Base-by-base conservation (phyloP, 2,329 filamentous ascomycete genomes). In the Cercospora zeina region DNA sequence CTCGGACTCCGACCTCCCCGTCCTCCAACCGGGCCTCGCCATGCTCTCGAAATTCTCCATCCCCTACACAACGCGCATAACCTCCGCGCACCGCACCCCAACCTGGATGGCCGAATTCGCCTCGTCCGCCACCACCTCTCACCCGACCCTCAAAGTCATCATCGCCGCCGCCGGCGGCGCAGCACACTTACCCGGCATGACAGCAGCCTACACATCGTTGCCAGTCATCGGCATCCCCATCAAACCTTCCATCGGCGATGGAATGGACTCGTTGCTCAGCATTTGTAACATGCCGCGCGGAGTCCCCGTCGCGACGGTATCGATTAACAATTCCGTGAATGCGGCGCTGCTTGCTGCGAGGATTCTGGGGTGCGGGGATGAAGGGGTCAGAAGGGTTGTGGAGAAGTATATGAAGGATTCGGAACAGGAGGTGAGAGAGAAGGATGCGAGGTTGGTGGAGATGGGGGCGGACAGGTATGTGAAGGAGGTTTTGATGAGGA, bases 1-100 rank as follows among this genome's bases (percentile, higher is more conserved):
- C 37, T 93, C 90, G 1, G 88, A 91, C 77, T 90, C 87, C 9
- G 89, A 93, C 71, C 82, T 92, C 24, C 83, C 83, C 1, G 84
- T 89, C 14, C 83, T 93, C 39, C 82, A 82, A 64, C 83, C 84
- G 0, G 89, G 84, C 1, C 79, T 91, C 19, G 82, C 89, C 62
- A 82, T 91, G 34, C 82, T 93, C 2, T 79, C 83, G 59, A 80
- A 84, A n/a, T 89, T 93, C 64, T 73, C 79, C n/a, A 88, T 95
- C 10, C 87, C 89, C 0, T 90, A 86, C 77, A 85, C 88, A 6
- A 82, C 86, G 14, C 86, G 85, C 70, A 93, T 95, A 72, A 93
- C 90, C 0, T 93, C 89, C 1, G 91, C 91, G 0, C 81, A 82
- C 71, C 77, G 81, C 56, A 82, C 81, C 0, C 80, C 80, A 2